Percentiles rank a stretch among this genome's conserved stretches.
phyloP scores from a whole-genome alignment of 148 eudicot species.

The Rhododendron ferrugineum region DNA sequence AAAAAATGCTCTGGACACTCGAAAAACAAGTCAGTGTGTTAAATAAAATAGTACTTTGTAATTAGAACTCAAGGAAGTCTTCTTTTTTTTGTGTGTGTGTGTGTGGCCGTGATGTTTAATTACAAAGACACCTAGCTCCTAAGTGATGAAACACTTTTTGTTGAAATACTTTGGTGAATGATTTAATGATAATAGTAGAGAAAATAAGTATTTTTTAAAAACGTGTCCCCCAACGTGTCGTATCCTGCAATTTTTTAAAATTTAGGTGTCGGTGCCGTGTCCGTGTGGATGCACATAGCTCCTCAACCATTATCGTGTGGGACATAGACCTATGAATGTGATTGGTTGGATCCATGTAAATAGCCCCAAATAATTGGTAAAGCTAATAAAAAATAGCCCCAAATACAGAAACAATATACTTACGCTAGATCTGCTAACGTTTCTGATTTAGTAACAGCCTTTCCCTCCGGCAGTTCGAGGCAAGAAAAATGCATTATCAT shows the following conservation, averaged over 20 bases:
- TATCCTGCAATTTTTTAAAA: not conserved
- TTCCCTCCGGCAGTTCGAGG: conserved; percentile 75
- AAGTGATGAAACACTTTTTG: too few species aligned
- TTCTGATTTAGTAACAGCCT: conserved; percentile 64
- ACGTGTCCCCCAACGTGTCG: too few species aligned
- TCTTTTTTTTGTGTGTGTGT: too few species aligned
- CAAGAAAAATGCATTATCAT: conserved; percentile 78
- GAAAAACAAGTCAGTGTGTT: not conserved
- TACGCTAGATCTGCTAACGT: conserved; percentile 70
- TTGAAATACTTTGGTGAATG: too few species aligned
- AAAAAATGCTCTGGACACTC: not conserved
- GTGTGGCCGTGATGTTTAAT: not conserved
- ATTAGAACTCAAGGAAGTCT: too few species aligned
- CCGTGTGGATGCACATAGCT: not conserved
- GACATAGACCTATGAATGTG: not conserved
- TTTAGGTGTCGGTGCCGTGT: not conserved
- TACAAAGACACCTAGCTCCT: too few species aligned
- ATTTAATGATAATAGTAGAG: too few species aligned
- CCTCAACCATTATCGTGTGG: not conserved
- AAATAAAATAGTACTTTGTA: not conserved
- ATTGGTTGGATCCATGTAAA: not conserved
- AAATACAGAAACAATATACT: conserved; percentile 19
- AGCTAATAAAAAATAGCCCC: too few species aligned
- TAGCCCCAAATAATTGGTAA: not conserved
- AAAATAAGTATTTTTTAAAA: too few species aligned